Base-by-base conservation (phyloP, 495 filamentous ascomycete genomes). In the Aspergillus asperescens region DNA sequence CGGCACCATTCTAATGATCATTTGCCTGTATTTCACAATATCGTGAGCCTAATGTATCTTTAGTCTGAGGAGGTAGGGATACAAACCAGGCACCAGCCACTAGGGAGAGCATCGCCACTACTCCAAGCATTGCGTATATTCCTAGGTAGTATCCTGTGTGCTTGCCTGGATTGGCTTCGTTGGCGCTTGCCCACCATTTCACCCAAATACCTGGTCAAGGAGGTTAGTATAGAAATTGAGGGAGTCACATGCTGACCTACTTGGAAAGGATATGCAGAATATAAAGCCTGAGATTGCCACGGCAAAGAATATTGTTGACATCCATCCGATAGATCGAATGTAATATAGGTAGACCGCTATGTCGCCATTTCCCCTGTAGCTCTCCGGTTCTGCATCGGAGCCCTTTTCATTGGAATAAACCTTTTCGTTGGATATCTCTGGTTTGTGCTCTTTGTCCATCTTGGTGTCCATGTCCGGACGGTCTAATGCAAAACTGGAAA, bases 291-390 rank as follows among this genome's bases (percentile, higher is more conserved):
- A 63, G 48, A 72, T 75, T 5, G 60, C 60, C 9, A 75, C 52
- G 9, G 82, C 55, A 39, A 81, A 68, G 1, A 71, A 27, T 3
- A 78, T 18, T 6, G 80, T 78, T 0, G 56, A 45, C 3, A 73
- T 28, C 72, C 68, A 64, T 0, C 82, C 82, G 20, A 80, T 73
- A 6, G 72, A 73, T 7, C 64, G 61, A 19, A 82, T 62, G 48
- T 86, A 87, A 57, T 84, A 86, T 0, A 67, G 50, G 58, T 86
- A 86, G 34, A 84, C 71, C 1, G 77, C 62, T 0, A 77, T 54
- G 51, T 85, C 81, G 5, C 81, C 81, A 1, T 76, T 73, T 38
- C 60, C 59, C 7, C 72, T 62, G 25, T 68, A 70, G 7, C 60
- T 61, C 48, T 68, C 68, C 18, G 58, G 57, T 23, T 65, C 57